phyloP scores from a whole-genome alignment of 768 basidiomycete genomes.

The Mycena latifolia region DNA sequence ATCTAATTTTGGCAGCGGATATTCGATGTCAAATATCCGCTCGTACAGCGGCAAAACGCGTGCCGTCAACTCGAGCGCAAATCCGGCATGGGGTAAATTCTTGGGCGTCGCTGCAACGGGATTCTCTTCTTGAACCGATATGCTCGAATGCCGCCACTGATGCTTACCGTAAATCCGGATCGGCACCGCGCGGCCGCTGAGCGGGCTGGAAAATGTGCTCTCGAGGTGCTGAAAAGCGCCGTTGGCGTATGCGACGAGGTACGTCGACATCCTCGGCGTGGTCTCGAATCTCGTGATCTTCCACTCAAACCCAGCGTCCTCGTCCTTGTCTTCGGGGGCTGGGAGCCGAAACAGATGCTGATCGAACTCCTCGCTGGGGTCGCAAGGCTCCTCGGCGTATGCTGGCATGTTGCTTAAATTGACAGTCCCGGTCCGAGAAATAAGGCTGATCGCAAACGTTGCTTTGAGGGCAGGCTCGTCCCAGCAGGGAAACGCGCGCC shows the following conservation, averaged over 20 bases:
- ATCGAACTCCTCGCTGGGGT: slow-evolving; percentile 37
- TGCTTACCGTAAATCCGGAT: slow-evolving; percentile 71
- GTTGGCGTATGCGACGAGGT: slow-evolving; percentile 78
- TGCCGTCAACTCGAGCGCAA: slow-evolving; percentile 76
- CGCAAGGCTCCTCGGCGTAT: slow-evolving; percentile 53
- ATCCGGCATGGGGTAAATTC: slow-evolving; percentile 69
- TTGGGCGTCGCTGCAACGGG: slow-evolving; percentile 64
- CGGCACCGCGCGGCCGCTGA: slow-evolving; percentile 70
- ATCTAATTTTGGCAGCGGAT: slow-evolving; percentile 83
- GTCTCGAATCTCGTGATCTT: slow-evolving; percentile 72
- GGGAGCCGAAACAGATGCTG: slow-evolving; percentile 45
- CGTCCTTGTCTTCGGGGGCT: slow-evolving; percentile 38
- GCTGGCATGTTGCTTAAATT: slow-evolving; percentile 78
- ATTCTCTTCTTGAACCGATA: slow-evolving; percentile 27
- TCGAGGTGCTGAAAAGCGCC: slow-evolving; percentile 72
- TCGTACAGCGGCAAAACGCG: slow-evolving; percentile 77
- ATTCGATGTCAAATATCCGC: slow-evolving; percentile 79
- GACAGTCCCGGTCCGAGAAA: slow-evolving; percentile 67
- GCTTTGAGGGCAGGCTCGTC: slow-evolving; percentile 83
- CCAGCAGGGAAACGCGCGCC: slow-evolving; percentile 64
- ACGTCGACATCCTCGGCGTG: slow-evolving; percentile 77
- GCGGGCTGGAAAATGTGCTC: slow-evolving; percentile 69
- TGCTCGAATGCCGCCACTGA: slow-evolving; percentile 23
- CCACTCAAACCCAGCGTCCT: slow-evolving; percentile 53
- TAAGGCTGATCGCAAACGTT: slow-evolving; percentile 67